These are phyloP conservation scores for Salix udensis DNA, from an alignment of 345 rosid genomes.

Conservation along the genomic window DNA sequence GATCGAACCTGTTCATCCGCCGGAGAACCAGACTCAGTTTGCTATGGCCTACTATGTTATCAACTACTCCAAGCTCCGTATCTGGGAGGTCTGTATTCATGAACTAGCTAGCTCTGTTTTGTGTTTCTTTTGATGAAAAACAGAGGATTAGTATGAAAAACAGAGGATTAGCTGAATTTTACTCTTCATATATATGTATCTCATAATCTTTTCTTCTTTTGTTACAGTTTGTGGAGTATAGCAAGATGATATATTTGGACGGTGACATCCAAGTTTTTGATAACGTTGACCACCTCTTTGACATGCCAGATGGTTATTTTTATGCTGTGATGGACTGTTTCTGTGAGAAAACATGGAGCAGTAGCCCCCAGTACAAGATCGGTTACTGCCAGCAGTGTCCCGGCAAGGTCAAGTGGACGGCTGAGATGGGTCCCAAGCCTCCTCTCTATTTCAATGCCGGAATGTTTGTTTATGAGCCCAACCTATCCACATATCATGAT, in stretches of 20 bases:
- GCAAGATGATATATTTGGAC: constrained; percentile 76
- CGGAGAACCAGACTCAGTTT: constrained; percentile 57
- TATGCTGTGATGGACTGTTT: constrained; percentile 79
- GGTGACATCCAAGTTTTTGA: constrained; percentile 81
- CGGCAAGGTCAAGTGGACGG: constrained; percentile 53
- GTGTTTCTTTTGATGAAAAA: neutral
- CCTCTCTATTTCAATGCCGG: constrained; percentile 75
- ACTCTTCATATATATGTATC: neutral
- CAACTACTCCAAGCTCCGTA: constrained; percentile 84
- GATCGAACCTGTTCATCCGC: constrained; percentile 72
- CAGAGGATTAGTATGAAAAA: neutral
- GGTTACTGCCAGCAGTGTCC: constrained; percentile 88
- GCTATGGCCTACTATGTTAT: constrained; percentile 79
- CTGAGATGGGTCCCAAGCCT: constrained; percentile 60
- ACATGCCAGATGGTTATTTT: constrained; percentile 52
- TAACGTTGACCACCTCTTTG: constrained; percentile 67
- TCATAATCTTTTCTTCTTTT: constrained; percentile 31
- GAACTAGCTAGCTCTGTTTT: neutral
- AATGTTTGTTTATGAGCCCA: constrained; percentile 75
- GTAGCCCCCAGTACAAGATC: constrained; percentile 49
- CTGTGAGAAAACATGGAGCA: constrained; percentile 76
- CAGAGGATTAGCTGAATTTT: neutral
- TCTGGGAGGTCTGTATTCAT: constrained; percentile 59
- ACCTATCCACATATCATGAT: constrained; percentile 40
- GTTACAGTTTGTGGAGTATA: constrained; percentile 53